Percentiles rank a stretch among this genome's conserved stretches.
phyloP scores from a whole-genome alignment of 164 flowering plant species.

The Chloranthus sessilifolius region DNA sequence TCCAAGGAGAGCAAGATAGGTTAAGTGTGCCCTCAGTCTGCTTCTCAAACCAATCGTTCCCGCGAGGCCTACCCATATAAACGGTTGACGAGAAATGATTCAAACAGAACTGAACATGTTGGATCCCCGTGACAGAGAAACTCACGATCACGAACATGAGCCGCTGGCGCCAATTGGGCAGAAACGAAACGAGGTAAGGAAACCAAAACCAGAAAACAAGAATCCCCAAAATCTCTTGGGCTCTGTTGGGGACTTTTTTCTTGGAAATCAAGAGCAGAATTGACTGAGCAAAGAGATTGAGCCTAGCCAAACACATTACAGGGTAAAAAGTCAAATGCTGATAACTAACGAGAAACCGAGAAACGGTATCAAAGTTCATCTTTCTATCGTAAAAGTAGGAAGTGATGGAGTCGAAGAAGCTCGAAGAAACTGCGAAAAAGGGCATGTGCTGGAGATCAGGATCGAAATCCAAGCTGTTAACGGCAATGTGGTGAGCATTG shows the following conservation, averaged over 20 bases:
- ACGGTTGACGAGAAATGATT: conserved; percentile 58
- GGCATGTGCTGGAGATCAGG: conserved; percentile 65
- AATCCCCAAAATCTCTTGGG: conserved; percentile 44
- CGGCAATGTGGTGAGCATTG: conserved; percentile 62
- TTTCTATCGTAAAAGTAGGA: conserved; percentile 49
- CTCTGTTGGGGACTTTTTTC: conserved; percentile 39
- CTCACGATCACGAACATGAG: conserved; percentile 42
- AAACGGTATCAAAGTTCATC: conserved; percentile 33
- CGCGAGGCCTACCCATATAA: conserved; percentile 51
- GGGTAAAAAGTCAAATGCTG: conserved; percentile 65
- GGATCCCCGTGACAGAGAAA: conserved; percentile 42
- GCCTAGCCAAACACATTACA: conserved; percentile 49
- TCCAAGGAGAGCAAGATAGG: conserved; percentile 45
- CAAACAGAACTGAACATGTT: conserved; percentile 56
- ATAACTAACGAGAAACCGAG: conserved; percentile 51
- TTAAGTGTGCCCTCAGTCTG: conserved; percentile 53
- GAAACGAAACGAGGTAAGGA: conserved; percentile 39
- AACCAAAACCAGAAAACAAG: conserved; percentile 61
- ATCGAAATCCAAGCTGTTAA: conserved; percentile 50
- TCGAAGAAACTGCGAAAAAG: conserved; percentile 47
- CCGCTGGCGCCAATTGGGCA: conserved; percentile 54
- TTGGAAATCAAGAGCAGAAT: conserved; percentile 38
- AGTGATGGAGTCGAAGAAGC: conserved; percentile 33
- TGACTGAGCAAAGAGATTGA: conserved; percentile 51
- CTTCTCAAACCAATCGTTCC: conserved; percentile 59